Base-by-base conservation (phyloP, 371 early-diverging fungal genomes). In the Mortierella sp. region DNA sequence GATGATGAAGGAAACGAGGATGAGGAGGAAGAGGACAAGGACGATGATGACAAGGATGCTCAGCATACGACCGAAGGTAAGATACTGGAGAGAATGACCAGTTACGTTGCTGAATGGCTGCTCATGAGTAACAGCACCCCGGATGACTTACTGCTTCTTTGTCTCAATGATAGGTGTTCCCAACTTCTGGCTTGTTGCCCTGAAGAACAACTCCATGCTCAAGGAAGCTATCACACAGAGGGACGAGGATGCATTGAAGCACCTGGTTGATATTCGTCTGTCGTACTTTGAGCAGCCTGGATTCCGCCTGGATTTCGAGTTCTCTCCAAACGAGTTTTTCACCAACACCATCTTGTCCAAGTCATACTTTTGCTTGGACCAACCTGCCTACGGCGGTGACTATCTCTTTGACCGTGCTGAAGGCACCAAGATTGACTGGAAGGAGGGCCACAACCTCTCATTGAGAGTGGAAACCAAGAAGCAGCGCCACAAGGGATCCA, bases 401-500 rank as follows among this genome's bases (percentile, higher is more conserved):
- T 89, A 92, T 56, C 89, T 95, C 57, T 97, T 92, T 79, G 96
- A 94, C 76, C 91, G 88, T 76, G 95, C 97, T 40, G 93, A 94
- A 80, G 98, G 95, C 50, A 87, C 88, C 61, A 80, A 84, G 46
- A 95, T 98, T 71, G 79, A 92, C 53, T 98, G 99, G 99, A 96
- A 96, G 82, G 95, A 94, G 63, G 96, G 93, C 71, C 93, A 95
- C 86, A 92, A 98, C 80, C 85, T 98, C 62, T 90, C 94, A 50
- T 88, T 94, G 49, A 95, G 88, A 6, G 85, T 95, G 56, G 97
- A 96, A 82, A 90, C 94, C 76, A 96, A 94, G 89, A 98, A 96
- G 85, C 98, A 98, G 87, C 94, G 98, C 67, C 95, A 97, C 86
- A 97, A 96, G 91, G 90, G 84, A 39, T 95, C 96, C 80, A 98